Evolutionary conservation across 768 basidiomycete genomes (phyloP).

Genomic region (Boletus vinaceobasis): DNA sequence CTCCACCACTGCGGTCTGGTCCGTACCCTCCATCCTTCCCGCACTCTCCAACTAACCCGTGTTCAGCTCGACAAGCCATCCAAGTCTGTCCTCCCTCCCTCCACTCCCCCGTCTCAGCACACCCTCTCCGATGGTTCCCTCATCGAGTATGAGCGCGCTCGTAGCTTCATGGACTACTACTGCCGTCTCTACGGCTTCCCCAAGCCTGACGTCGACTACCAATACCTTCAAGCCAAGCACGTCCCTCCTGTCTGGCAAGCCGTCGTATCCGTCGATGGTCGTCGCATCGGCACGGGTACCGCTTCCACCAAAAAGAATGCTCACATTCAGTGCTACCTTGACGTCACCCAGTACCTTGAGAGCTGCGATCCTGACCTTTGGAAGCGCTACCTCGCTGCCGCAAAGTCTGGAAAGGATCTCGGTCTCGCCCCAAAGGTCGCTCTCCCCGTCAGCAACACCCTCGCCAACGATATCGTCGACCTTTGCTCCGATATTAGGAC

Average conservation of each 20-base stretch:
- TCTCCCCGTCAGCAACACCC: conserved; percentile 57
- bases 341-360: conserved; percentile 85
- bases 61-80: conserved; percentile 30
- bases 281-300: conserved; percentile 78
- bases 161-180: conserved; percentile 94
- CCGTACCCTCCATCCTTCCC: conserved; percentile 28
- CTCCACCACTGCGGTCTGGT: conserved; percentile 62
- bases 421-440: conserved; percentile 67
- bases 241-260: conserved; percentile 57
- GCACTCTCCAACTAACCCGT: not conserved
- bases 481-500: conserved; percentile 63
- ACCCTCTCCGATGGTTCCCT: conserved; percentile 58
- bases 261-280: conserved; percentile 69
- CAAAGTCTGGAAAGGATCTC: conserved; percentile 62
- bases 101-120: conserved; percentile 20
- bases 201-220: conserved; percentile 65
- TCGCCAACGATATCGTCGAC: conserved; percentile 70
- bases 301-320: conserved; percentile 70
- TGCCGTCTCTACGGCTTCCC: conserved; percentile 75
- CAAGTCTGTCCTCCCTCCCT: conserved; percentile 9
- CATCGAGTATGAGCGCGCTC: conserved; percentile 69
- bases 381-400: conserved; percentile 61
- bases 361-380: conserved; percentile 79
- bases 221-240: conserved; percentile 28
- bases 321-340: conserved; percentile 71